These are phyloP conservation scores for Globisporangium nodosum DNA, from an alignment of 352 stramenopile genomes.

Conservation along the genomic window DNA sequence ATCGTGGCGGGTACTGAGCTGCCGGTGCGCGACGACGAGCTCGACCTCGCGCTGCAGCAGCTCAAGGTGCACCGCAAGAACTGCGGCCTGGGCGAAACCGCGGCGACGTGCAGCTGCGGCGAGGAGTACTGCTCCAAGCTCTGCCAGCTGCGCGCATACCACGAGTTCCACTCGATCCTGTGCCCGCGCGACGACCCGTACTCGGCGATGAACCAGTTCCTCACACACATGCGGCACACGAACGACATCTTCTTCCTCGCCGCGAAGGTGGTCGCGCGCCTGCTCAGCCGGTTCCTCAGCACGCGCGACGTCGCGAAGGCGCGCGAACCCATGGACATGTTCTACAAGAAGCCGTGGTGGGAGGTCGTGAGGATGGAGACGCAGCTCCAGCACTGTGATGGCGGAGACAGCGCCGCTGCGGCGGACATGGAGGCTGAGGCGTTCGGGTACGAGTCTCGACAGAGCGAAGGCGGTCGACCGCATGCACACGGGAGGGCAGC, in stretches of 20 bases:
- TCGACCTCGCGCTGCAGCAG: slow-evolving; percentile 37
- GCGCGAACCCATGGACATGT: slow-evolving; percentile 78
- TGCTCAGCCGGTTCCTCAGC: slow-evolving; percentile 54
- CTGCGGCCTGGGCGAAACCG: slow-evolving; percentile 38
- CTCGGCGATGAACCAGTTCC: slow-evolving; percentile 57
- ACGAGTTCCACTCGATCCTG: slow-evolving; percentile 74
- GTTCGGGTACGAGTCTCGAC: background rate
- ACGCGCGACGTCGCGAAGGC: slow-evolving; percentile 51
- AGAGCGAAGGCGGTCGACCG: background rate
- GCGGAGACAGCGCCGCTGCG: background rate
- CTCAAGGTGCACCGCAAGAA: slow-evolving; percentile 38
- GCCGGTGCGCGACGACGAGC: slow-evolving; percentile 18
- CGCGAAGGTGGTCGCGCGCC: slow-evolving; percentile 77
- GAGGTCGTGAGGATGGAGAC: slow-evolving; percentile 49
- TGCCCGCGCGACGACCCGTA: slow-evolving; percentile 59
- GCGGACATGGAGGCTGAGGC: too few species aligned
- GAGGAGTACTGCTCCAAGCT: slow-evolving; percentile 83
- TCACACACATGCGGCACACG: slow-evolving; percentile 70
- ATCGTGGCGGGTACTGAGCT: background rate
- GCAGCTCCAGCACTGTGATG: slow-evolving; percentile 1
- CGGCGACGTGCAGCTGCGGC: slow-evolving; percentile 49
- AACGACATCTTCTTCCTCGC: slow-evolving; percentile 92
- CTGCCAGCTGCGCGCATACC: slow-evolving; percentile 59
- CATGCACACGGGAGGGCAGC: background rate
- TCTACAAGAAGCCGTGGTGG: slow-evolving; percentile 91